Evolutionary conservation across 495 filamentous ascomycete genomes (phyloP).

Genomic region (Xeromyces bisporus): DNA sequence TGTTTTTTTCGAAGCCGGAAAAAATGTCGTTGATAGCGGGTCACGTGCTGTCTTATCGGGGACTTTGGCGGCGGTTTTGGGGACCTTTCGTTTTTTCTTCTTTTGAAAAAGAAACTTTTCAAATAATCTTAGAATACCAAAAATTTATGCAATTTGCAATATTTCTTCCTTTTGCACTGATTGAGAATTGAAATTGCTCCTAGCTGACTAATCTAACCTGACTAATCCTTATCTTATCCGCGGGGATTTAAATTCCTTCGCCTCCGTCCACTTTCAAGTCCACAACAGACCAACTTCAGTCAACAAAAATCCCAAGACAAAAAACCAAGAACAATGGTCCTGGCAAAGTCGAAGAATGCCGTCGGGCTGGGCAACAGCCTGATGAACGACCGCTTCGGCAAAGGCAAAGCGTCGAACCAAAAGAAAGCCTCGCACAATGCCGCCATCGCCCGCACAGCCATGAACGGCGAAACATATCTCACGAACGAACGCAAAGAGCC

Average conservation of each 20-base stretch:
- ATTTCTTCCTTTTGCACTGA: background rate
- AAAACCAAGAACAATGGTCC: slow-evolving; percentile 49
- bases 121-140: background rate
- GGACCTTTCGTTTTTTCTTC: slow-evolving; percentile 1
- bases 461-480: slow-evolving; percentile 29
- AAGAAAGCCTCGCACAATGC: slow-evolving; percentile 50
- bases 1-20: too few species aligned
- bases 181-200: too few species aligned
- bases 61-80: too few species aligned
- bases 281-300: background rate
- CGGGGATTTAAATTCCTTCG: too few species aligned
- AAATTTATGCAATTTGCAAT: background rate
- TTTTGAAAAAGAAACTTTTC: slow-evolving; percentile 11
- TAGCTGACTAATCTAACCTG: too few species aligned
- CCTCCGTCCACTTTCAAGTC: background rate
- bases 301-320: background rate
- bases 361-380: slow-evolving; percentile 84
- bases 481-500: slow-evolving; percentile 32
- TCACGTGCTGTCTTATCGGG: too few species aligned
- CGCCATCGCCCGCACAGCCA: slow-evolving; percentile 25
- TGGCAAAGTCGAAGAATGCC: slow-evolving; percentile 86
- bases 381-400: slow-evolving; percentile 88
- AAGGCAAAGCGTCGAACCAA: slow-evolving; percentile 61
- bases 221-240: slow-evolving; percentile 18
- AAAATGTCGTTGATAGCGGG: too few species aligned